Evolutionary conservation across 495 filamentous ascomycete species (phyloP), one percentile per base, ranked within the genome.

Genomic region (Aspergillus sclerotioniger): DNA sequence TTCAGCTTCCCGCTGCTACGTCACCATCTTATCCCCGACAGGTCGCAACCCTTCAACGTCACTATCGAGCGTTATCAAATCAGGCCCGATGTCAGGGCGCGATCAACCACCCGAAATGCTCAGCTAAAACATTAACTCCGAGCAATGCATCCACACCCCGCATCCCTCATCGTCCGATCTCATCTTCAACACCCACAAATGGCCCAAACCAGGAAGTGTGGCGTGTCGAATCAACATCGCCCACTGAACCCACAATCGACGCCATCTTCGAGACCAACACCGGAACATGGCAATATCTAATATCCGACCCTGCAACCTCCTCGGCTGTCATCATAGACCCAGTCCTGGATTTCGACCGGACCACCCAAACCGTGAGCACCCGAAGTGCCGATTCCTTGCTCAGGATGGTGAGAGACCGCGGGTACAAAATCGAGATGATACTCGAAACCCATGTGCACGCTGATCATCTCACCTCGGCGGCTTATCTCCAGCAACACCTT

Each of bases 361-460:
- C 70, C 28, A 78, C 67, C 13, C 76, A 75, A 41, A 53, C 54
- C 13, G 70, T 86, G 60, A 72, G 66, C 19, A 84, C 82, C 7
- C 16, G 43, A 0, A 66, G 79, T 3, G 84, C 84, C 29, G 82
- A 85, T 58, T 35, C 25, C 0, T 53, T 87, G 0, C 70, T 87
- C 0, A 31, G 62, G 0, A 28, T 81, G 4, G 61, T 80, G 46
- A 53, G 63, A 9, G 56, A 73, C 21, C 59, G 81, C 1, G 72
- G 72, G 8, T 86, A 84, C 66, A 73, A 32, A 8, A 65, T 86
- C 45, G 63, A 61, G 2, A 59, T 55, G 6, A 78, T 87, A 31
- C 73, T 87, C 17, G 84, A 87, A 62, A 86, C 84, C 0, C 84
- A 86, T 61, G 77, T 74, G 12, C 84, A 87, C 61, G 84, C 84